Evolutionary conservation across 768 basidiomycete species (phyloP).

Genomic region (Suillus variegatus): DNA sequence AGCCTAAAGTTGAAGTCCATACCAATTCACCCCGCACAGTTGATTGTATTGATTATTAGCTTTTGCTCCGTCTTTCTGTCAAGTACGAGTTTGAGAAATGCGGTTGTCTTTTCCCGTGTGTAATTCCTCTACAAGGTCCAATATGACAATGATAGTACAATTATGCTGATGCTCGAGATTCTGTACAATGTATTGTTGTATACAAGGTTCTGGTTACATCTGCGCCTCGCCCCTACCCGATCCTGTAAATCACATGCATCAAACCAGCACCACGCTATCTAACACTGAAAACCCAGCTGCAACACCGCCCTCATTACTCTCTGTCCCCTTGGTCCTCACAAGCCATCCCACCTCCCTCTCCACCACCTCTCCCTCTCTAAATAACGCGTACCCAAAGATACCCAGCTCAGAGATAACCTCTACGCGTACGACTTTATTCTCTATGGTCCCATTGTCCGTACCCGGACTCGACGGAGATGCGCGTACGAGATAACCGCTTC

Average conservation of each 20-base stretch:
- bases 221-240: too few relatives aligned
- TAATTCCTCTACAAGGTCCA: too few relatives aligned
- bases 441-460: neutral
- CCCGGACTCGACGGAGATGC: conserved; percentile 43
- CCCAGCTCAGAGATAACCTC: conserved; percentile 91
- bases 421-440: conserved; percentile 43
- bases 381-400: conserved; percentile 87
- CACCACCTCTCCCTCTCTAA: conserved; percentile 49
- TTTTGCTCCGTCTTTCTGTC: too few relatives aligned
- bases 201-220: too few relatives aligned
- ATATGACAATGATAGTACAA: too few relatives aligned
- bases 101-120: too few relatives aligned
- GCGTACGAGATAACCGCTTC: conserved; percentile 75
- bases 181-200: too few relatives aligned
- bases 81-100: too few relatives aligned
- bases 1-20: too few relatives aligned
- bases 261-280: conserved; percentile 65
- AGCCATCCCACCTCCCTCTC: conserved; percentile 80
- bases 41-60: too few relatives aligned
- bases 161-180: too few relatives aligned
- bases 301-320: conserved; percentile 91
- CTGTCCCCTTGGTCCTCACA: conserved; percentile 86
- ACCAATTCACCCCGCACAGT: too few relatives aligned
- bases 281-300: conserved; percentile 81
- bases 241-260: neutral